A percentile compares a stretch with the other conserved stretches of the same genome.
Conservation (phyloP, 2,329 filamentous ascomycete genomes). For the Paecilomyces sp. region DNA sequence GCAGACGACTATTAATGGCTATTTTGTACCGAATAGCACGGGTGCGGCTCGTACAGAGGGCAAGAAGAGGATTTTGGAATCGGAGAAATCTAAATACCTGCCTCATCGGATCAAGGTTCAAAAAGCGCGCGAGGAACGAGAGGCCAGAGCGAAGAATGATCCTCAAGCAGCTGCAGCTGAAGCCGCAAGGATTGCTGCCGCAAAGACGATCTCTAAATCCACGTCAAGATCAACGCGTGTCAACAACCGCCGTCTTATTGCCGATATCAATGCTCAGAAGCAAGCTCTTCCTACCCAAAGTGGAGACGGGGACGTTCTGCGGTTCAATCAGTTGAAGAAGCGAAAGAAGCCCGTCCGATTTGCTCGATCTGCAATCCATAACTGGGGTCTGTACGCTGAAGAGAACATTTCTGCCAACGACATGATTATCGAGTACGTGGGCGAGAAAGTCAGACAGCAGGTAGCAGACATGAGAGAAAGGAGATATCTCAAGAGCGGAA, state of each 20-base stretch:
- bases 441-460: constrained; percentile 92
- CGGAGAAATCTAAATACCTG: constrained; percentile 95
- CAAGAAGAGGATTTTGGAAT: constrained; percentile 90
- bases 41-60: constrained; percentile 89
- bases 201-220: constrained; percentile 76
- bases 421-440: constrained; percentile 99
- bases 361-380: constrained; percentile 94
- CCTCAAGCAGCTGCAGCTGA: constrained; percentile 60
- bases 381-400: constrained; percentile 96
- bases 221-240: constrained; percentile 90
- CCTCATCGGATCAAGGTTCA: constrained; percentile 96
- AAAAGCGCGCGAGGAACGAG: constrained; percentile 83
- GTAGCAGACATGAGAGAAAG: constrained; percentile 94
- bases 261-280: constrained; percentile 93
- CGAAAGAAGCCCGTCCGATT: constrained; percentile 99
- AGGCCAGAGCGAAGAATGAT: constrained; percentile 61
- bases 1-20: constrained; percentile 53
- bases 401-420: constrained; percentile 96
- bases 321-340: constrained; percentile 99
- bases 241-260: constrained; percentile 89
- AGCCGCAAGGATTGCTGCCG: constrained; percentile 64
- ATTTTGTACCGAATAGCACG: constrained; percentile 78
- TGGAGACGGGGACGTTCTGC: constrained; percentile 78
- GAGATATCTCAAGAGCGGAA: constrained; percentile 89
- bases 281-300: constrained; percentile 63